Base-by-base conservation (phyloP, 768 basidiomycete species). In the Phylloporus arenicola region DNA sequence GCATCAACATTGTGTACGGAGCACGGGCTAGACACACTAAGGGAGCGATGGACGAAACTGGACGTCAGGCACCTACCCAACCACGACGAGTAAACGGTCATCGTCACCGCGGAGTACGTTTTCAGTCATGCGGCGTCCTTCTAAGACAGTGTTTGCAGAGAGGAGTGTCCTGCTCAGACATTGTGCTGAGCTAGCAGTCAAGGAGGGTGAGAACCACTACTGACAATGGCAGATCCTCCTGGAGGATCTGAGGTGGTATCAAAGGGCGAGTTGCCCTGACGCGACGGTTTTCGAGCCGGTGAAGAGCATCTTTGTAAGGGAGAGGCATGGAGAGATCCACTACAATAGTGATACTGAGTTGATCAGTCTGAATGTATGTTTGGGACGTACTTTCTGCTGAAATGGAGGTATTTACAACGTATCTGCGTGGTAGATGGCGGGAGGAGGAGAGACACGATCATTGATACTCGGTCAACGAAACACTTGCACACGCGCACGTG, bases 211-310 rank as follows among this genome's bases (percentile, higher is more conserved):
- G 42, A 5, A 39, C 27, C 6, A 41, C 40, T 14, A 54, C 81
- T 45, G 70, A 89, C 88, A 92, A 70, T 38, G 90, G 90, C n/a
- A 89, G 77, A 68, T 97, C 93, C 68, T 97, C 93, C 57, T 88
- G 87, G 2, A 97, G 78, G 53, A 97, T 95, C 64, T 94, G 92
- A 19, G 93, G 93, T 45, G 93, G 93, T 50, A 97, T 93, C 49
- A 97, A 71, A 25, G 93, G 93, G 37, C 92, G 76, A 16, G 86
- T 92, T 14, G 80, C 84, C 65, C 82, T 92, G 47, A 97, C 92
- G 40, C 93, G 76, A 53, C 83, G 77, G 62, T 97, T 94, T 63
- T 93, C 91, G 34, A 96, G 83, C 47, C 86, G 82, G 53, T 79
- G 66, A 45, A 89, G 79, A 38, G 88, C 89, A 53, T 91, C 86